A percentile compares a stretch with the other conserved stretches of the same genome.
Conservation (phyloP, 345 rosid genomes). For the Hibiscus trionum region DNA sequence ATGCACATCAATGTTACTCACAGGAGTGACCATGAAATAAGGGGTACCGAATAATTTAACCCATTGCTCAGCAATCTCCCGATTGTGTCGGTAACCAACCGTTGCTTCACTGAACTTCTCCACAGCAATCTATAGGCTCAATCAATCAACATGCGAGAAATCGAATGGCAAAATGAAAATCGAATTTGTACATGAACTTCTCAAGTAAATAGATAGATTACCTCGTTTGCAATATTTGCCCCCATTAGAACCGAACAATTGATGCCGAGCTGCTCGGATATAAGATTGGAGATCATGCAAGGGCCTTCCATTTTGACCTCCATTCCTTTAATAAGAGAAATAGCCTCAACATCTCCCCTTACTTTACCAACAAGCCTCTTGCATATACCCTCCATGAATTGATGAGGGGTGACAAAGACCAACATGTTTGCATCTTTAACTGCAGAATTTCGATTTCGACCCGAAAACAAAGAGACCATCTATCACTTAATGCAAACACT, state of each 20-base stretch:
- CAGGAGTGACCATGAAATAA: conserved; percentile 82
- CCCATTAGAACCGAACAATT: conserved; percentile 93
- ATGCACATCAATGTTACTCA: conserved; percentile 27
- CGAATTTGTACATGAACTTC: not conserved
- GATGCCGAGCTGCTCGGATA: conserved; percentile 62
- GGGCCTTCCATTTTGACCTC: conserved; percentile 95
- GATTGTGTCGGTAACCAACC: conserved; percentile 71
- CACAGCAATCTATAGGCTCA: conserved; percentile 59
- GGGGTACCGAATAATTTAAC: conserved; percentile 79
- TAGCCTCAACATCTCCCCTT: conserved; percentile 55
- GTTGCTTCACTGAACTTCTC: conserved; percentile 98
- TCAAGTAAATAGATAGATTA: conserved; percentile 4
- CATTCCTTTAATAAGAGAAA: conserved; percentile 96
- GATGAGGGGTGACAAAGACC: conserved; percentile 95
- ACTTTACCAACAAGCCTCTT: conserved; percentile 69
- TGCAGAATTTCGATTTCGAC: conserved; percentile 20
- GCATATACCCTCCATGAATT: conserved; percentile 87
- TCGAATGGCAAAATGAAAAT: not conserved
- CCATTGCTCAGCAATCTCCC: conserved; percentile 74
- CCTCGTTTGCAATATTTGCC: conserved; percentile 97
- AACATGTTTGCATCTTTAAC: conserved; percentile 86
- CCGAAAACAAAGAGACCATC: not conserved
- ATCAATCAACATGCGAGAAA: not conserved
- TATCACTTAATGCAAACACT: not conserved
- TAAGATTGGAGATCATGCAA: conserved; percentile 80